phyloP scores from a whole-genome alignment of 805 yeast genomes.

The Cyberlindnera petersonii region DNA sequence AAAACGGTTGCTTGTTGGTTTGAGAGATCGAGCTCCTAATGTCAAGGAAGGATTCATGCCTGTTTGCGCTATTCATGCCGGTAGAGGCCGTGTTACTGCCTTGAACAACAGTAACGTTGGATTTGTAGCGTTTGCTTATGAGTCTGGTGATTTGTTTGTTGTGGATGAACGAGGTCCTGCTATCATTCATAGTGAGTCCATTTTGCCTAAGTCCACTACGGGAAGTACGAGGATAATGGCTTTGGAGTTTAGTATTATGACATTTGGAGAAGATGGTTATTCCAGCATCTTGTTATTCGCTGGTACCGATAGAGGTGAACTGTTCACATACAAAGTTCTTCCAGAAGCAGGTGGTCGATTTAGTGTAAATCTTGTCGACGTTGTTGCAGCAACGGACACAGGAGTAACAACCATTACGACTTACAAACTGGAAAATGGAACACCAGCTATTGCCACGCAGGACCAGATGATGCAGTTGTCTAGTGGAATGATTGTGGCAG shows the following conservation, averaged over 20 bases:
- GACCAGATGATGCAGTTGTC: slow-evolving; percentile 54
- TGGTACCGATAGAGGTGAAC: slow-evolving; percentile 76
- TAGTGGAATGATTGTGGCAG: slow-evolving; percentile 58
- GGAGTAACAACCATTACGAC: slow-evolving; percentile 56
- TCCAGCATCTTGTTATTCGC: slow-evolving; percentile 69
- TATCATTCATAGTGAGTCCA: slow-evolving; percentile 43
- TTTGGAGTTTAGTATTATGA: slow-evolving; percentile 71
- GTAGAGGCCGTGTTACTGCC: slow-evolving; percentile 51
- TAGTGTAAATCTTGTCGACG: slow-evolving; percentile 47
- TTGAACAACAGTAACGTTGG: slow-evolving; percentile 72
- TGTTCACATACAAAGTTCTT: slow-evolving; percentile 57
- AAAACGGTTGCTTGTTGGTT: slow-evolving; percentile 38
- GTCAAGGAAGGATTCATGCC: slow-evolving; percentile 64
- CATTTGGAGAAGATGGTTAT: slow-evolving; percentile 59
- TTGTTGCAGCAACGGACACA: slow-evolving; percentile 42
- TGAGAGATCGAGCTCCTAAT: slow-evolving; percentile 51
- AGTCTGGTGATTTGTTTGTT: slow-evolving; percentile 67
- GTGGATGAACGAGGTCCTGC: slow-evolving; percentile 83
- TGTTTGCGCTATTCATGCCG: slow-evolving; percentile 40
- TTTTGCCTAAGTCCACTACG: slow-evolving; percentile 25
- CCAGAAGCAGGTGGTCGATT: slow-evolving; percentile 65
- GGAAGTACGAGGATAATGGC: slow-evolving; percentile 43
- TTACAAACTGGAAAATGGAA: slow-evolving; percentile 55
- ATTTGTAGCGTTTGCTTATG: slow-evolving; percentile 77
- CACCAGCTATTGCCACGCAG: slow-evolving; percentile 60